A percentile compares a stretch with the other conserved stretches of the same genome.
These are phyloP conservation scores for Candida fluviatilis DNA, from an alignment of 805 yeast genomes.

Conservation along the genomic window DNA sequence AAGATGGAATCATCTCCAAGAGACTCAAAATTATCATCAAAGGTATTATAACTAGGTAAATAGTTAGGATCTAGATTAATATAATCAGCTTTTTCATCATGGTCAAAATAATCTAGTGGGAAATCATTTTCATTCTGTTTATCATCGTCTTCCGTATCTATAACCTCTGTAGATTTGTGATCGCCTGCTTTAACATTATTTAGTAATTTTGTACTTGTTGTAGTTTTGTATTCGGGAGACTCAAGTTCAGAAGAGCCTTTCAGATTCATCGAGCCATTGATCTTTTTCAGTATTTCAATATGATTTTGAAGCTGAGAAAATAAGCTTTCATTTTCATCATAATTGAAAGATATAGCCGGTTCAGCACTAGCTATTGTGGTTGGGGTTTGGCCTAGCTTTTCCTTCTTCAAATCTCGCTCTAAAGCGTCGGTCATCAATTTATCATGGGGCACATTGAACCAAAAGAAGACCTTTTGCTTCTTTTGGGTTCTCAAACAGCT, in stretches of 20 bases:
- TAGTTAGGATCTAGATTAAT: slow-evolving; percentile 18
- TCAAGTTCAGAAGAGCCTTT: slow-evolving; percentile 1
- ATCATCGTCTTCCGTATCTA: background rate
- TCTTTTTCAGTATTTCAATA: slow-evolving; percentile 8
- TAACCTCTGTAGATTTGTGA: background rate
- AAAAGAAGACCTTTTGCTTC: slow-evolving; percentile 93
- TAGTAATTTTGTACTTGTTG: slow-evolving; percentile 4
- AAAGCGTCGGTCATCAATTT: slow-evolving; percentile 88
- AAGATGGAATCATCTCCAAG: slow-evolving; percentile 14
- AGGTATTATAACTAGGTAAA: slow-evolving; percentile 5
- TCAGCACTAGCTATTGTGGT: slow-evolving; percentile 72
- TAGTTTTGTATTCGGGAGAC: slow-evolving; percentile 13
- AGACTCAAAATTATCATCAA: slow-evolving; percentile 17
- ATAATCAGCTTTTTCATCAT: slow-evolving; percentile 17
- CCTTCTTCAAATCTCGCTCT: slow-evolving; percentile 86
- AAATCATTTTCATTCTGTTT: slow-evolving; percentile 56
- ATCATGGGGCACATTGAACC: slow-evolving; percentile 96
- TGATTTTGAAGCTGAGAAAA: slow-evolving; percentile 53
- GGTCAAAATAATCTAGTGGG: slow-evolving; percentile 65
- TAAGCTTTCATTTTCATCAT: slow-evolving; percentile 49
- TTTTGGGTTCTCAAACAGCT: slow-evolving; percentile 90
- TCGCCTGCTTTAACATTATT: background rate
- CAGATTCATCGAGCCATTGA: background rate
- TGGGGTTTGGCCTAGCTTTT: slow-evolving; percentile 52
- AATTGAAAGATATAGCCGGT: slow-evolving; percentile 76